Percentiles rank a stretch among this genome's conserved stretches.
Evolutionary conservation across 2,329 filamentous ascomycete species (phyloP).

Genomic region (Aureobasidium vineae): DNA sequence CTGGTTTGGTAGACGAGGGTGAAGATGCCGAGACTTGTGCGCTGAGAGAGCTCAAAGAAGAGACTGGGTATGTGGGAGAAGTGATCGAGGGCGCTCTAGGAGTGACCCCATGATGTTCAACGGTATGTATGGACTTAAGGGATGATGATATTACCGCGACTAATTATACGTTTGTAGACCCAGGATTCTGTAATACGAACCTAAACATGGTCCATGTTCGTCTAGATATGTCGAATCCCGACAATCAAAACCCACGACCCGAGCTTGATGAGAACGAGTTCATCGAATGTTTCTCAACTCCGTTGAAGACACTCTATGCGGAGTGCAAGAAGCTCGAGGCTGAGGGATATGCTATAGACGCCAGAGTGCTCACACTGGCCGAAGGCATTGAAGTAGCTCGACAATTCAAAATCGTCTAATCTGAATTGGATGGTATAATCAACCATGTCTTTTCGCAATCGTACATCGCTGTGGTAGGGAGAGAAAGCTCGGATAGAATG

Average conservation of each 20-base stretch:
- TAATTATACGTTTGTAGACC: slow-evolving; percentile 58
- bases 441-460: background rate
- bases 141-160: slow-evolving; percentile 48
- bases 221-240: slow-evolving; percentile 50
- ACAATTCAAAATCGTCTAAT: slow-evolving; percentile 40
- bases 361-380: slow-evolving; percentile 71
- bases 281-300: slow-evolving; percentile 60
- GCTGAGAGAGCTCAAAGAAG: slow-evolving; percentile 58
- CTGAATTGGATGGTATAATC: background rate
- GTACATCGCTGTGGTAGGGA: background rate
- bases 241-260: slow-evolving; percentile 57
- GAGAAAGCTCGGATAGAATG: background rate
- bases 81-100: slow-evolving; percentile 31
- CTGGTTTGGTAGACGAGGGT: slow-evolving; percentile 58
- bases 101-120: slow-evolving; percentile 45
- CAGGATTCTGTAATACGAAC: slow-evolving; percentile 59
- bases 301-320: slow-evolving; percentile 56
- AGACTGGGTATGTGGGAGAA: slow-evolving; percentile 61
- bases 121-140: slow-evolving; percentile 40
- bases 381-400: slow-evolving; percentile 75
- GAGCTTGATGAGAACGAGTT: slow-evolving; percentile 60
- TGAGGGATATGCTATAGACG: slow-evolving; percentile 75
- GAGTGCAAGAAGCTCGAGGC: slow-evolving; percentile 63
- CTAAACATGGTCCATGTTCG: slow-evolving; percentile 56
- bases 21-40: slow-evolving; percentile 58